Evolutionary conservation across 257 asterid genomes (phyloP).

Genomic region (Prunella vulgaris): DNA sequence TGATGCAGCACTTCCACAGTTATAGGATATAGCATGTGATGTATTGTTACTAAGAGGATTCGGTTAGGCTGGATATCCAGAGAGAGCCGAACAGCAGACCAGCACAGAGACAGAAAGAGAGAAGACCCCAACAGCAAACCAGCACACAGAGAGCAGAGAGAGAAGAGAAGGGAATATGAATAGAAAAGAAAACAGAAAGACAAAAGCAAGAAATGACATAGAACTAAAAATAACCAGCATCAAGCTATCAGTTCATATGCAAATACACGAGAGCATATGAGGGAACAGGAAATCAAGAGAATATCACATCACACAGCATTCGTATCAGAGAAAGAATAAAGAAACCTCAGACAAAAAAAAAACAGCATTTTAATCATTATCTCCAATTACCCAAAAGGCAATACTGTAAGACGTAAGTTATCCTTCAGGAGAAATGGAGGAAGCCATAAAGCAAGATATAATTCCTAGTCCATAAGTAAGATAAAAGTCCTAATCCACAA

Average conservation of each 20-base stretch:
- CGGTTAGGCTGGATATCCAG: slow-evolving; percentile 98
- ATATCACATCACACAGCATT: slow-evolving; percentile 7
- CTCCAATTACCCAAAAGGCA: not conserved
- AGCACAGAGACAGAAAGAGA: slow-evolving; percentile 66
- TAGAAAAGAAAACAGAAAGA: slow-evolving; percentile 54
- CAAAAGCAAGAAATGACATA: slow-evolving; percentile 37
- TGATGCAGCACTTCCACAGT: slow-evolving; percentile 99
- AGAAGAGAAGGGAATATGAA: slow-evolving; percentile 84
- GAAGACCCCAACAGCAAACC: slow-evolving; percentile 83
- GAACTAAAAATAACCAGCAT: slow-evolving; percentile 24
- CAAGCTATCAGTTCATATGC: slow-evolving; percentile 28
- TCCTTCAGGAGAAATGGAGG: not conserved
- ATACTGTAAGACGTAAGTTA: not conserved
- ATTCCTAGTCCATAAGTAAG: not conserved
- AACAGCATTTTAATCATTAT: slow-evolving; percentile 3
- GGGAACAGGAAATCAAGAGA: slow-evolving; percentile 11
- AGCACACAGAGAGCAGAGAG: slow-evolving; percentile 70
- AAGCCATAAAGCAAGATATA: slow-evolving; percentile 9
- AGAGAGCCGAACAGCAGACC: slow-evolving; percentile 71
- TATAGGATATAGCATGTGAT: slow-evolving; percentile 99
- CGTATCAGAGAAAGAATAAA: slow-evolving; percentile 1
- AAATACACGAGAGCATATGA: slow-evolving; percentile 13
- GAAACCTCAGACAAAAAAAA: not conserved
- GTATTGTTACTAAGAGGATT: slow-evolving; percentile 97
- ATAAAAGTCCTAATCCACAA: too few relatives aligned